phyloP scores from a whole-genome alignment of 2,329 filamentous ascomycete species.

The Nigrospora oryzae region DNA sequence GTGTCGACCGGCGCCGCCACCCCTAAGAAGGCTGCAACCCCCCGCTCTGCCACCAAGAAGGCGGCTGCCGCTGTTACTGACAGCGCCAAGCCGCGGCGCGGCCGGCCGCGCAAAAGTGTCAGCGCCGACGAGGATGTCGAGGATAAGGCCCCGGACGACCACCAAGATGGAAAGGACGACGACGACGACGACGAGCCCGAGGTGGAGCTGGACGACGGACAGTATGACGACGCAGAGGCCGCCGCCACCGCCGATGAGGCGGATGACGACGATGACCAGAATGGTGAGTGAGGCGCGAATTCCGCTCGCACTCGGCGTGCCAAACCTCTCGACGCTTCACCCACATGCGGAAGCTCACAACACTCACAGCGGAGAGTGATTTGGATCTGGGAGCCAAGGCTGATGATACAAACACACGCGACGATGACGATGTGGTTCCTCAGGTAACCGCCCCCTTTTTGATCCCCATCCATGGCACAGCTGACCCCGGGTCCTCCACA shows the following conservation, averaged over 20 bases:
- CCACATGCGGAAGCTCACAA: background rate
- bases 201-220: slow-evolving; percentile 18
- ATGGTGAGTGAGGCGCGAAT: background rate
- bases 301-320: background rate
- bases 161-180: slow-evolving; percentile 19
- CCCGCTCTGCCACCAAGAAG: slow-evolving; percentile 9
- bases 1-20: slow-evolving; percentile 10
- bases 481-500: slow-evolving; percentile 20
- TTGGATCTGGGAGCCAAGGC: slow-evolving; percentile 10
- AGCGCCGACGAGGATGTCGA: background rate
- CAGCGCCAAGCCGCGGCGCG: slow-evolving; percentile 12
- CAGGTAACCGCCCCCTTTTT: background rate
- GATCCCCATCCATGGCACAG: slow-evolving; percentile 12
- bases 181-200: slow-evolving; percentile 10
- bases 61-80: slow-evolving; percentile 6
- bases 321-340: background rate
- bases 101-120: slow-evolving; percentile 16
- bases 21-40: slow-evolving; percentile 18
- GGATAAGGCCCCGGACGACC: slow-evolving; percentile 10
- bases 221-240: slow-evolving; percentile 9
- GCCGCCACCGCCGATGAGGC: slow-evolving; percentile 10
- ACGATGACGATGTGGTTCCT: slow-evolving; percentile 5
- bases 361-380: slow-evolving; percentile 1
- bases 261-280: slow-evolving; percentile 8
- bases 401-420: slow-evolving; percentile 10